phyloP scores from a whole-genome alignment of 1,139 yeast genomes.

The Nakaseomyces sp. region DNA sequence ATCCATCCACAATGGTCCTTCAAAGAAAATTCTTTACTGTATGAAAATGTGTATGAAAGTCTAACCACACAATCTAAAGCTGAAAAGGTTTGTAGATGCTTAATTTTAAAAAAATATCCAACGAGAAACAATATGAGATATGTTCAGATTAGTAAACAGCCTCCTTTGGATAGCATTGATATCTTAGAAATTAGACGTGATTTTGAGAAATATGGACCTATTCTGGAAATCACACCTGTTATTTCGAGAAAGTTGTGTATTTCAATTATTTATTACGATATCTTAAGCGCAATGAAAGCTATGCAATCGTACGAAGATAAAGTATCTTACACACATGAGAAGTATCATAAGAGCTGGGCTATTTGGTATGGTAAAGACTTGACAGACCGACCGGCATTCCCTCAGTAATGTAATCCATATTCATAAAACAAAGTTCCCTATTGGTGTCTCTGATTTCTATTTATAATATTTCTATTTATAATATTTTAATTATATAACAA shows the following conservation, averaged over 20 bases:
- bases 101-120: slow-evolving; percentile 33
- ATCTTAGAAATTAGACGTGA: slow-evolving; percentile 39
- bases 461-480: slow-evolving; percentile 24
- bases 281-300: slow-evolving; percentile 56
- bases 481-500: slow-evolving; percentile 12
- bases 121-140: slow-evolving; percentile 10
- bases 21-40: slow-evolving; percentile 7
- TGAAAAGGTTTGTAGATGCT: slow-evolving; percentile 31
- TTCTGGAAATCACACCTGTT: slow-evolving; percentile 58
- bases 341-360: slow-evolving; percentile 49
- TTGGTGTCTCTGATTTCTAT: too few relatives aligned
- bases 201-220: slow-evolving; percentile 49
- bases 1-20: slow-evolving; percentile 36
- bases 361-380: slow-evolving; percentile 63
- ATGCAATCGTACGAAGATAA: slow-evolving; percentile 38
- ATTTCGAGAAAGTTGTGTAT: slow-evolving; percentile 59
- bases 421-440: neutral
- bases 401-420: neutral
- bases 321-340: slow-evolving; percentile 35
- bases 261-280: slow-evolving; percentile 53
- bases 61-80: neutral
- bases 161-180: slow-evolving; percentile 34
- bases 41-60: slow-evolving; percentile 1
- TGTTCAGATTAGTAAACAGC: slow-evolving; percentile 20
- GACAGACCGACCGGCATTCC: slow-evolving; percentile 42